Conservation (phyloP, 2,329 filamentous ascomycete genomes). For the Septoria petroselini region DNA sequence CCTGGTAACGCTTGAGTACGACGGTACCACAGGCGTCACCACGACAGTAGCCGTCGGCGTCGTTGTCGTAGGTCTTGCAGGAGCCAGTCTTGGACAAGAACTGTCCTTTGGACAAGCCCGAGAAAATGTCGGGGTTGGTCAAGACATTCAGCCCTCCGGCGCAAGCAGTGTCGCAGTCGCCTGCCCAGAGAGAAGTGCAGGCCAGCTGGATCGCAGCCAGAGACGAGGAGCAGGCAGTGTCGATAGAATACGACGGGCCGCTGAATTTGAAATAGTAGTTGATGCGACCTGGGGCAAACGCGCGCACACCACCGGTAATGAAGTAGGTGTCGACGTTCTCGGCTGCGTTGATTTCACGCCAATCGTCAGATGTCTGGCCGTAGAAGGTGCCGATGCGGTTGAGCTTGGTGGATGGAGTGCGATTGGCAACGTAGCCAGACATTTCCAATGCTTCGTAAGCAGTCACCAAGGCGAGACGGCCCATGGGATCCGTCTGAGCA, state of each 20-base stretch:
- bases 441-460: slow-evolving; percentile 81
- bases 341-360: slow-evolving; percentile 69
- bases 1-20: slow-evolving; percentile 74
- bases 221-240: slow-evolving; percentile 76
- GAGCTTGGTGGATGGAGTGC: slow-evolving; percentile 64
- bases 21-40: slow-evolving; percentile 72
- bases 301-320: slow-evolving; percentile 61
- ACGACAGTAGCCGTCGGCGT: slow-evolving; percentile 78
- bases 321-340: slow-evolving; percentile 70
- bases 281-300: slow-evolving; percentile 63
- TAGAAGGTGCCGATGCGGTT: slow-evolving; percentile 70
- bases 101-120: slow-evolving; percentile 70
- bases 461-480: slow-evolving; percentile 70
- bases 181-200: slow-evolving; percentile 69
- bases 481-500: slow-evolving; percentile 76
- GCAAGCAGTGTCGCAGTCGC: slow-evolving; percentile 77
- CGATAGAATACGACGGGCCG: slow-evolving; percentile 68
- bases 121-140: slow-evolving; percentile 77
- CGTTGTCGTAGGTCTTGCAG: slow-evolving; percentile 78
- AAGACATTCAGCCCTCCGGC: slow-evolving; percentile 75
- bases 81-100: slow-evolving; percentile 74
- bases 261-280: slow-evolving; percentile 76
- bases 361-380: slow-evolving; percentile 72
- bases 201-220: slow-evolving; percentile 68
- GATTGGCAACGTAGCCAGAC: slow-evolving; percentile 71